Evolutionary conservation across 331 rosid species (phyloP), one percentile per base, ranked within the genome.

Genomic region (Quercus lobata): DNA sequence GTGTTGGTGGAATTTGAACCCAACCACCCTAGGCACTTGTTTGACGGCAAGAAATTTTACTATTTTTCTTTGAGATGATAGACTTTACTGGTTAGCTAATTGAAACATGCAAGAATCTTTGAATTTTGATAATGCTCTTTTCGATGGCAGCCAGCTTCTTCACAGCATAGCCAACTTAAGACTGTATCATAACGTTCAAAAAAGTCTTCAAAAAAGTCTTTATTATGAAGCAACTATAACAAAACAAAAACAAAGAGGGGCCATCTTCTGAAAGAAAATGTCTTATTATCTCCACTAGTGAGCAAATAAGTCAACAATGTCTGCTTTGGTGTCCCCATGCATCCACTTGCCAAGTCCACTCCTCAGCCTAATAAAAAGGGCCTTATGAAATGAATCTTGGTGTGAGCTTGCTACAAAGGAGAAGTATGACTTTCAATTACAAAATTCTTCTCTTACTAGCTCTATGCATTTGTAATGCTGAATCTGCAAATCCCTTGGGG

Each of bases 401-500:
- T 9, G 15, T 68, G 76, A 56, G 3, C 1, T 56, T 3, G 17
- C 54, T 3, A 14, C 15, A 4, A 63, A 78, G 30, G 22, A 69
- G 62, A 60, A 78, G 21, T 18, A 89, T 82, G 90, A 25, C 18
- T 52, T 78, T 77, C 14, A 17, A 52, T 29, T 62, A 69, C 78
- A 81, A 76, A 83, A 53, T 81, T 37, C 30, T 84, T 76, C 72
- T 88, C 73, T 58, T 87, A 9, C 61, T 81, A 18, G 72, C 82
- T 81, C 66, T 92, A 53, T 57, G 88, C 86, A 78, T 34, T 83
- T 79, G 73, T 77, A 46, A n/a, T 54, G 85, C 84, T 73, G 78
- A 87, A 81, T 82, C 90, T 61, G 80, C 78, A 54, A 89, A 88
- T 2, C 89, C 90, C 37, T 76, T 79, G 65, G 92, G 90, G 8